Conservation (phyloP, 768 basidiomycete species). For the Suillus cothurnatus region DNA sequence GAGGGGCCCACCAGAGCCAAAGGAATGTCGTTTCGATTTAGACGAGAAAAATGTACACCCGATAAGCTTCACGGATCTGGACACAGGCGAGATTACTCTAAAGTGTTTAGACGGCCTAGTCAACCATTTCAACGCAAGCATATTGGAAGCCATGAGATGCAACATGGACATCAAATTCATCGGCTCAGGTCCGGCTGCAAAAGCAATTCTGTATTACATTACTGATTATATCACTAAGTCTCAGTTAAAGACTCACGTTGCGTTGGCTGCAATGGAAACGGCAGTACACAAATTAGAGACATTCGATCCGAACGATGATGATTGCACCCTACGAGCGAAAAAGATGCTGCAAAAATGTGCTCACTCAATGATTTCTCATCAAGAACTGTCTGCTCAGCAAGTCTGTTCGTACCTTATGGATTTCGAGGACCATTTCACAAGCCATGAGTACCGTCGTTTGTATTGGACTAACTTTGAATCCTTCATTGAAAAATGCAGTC, state of each 20-base stretch:
- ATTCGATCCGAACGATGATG: slow-evolving; percentile 14
- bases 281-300: slow-evolving; percentile 35
- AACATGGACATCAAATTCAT: slow-evolving; percentile 55
- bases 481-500: slow-evolving; percentile 22
- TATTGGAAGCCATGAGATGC: slow-evolving; percentile 37
- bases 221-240: slow-evolving; percentile 52
- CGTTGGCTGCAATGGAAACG: slow-evolving; percentile 39
- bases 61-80: slow-evolving; percentile 18
- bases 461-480: slow-evolving; percentile 39
- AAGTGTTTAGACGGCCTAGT: slow-evolving; percentile 41
- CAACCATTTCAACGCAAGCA: slow-evolving; percentile 45
- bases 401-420: slow-evolving; percentile 38
- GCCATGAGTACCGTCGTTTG: slow-evolving; percentile 35
- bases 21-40: slow-evolving; percentile 35
- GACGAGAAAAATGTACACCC: slow-evolving; percentile 19
- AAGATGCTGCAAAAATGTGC: slow-evolving; percentile 40
- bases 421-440: slow-evolving; percentile 39
- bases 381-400: slow-evolving; percentile 43
- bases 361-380: slow-evolving; percentile 37
- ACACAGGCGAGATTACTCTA: slow-evolving; percentile 26
- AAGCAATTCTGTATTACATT: slow-evolving; percentile 48
- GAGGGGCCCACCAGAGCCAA: slow-evolving; percentile 19
- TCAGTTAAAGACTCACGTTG: slow-evolving; percentile 43
- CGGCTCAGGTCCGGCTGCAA: slow-evolving; percentile 41
- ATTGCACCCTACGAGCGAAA: slow-evolving; percentile 30